Conservation (phyloP, 2,329 filamentous ascomycete species). For the Cercospora berteroae region DNA sequence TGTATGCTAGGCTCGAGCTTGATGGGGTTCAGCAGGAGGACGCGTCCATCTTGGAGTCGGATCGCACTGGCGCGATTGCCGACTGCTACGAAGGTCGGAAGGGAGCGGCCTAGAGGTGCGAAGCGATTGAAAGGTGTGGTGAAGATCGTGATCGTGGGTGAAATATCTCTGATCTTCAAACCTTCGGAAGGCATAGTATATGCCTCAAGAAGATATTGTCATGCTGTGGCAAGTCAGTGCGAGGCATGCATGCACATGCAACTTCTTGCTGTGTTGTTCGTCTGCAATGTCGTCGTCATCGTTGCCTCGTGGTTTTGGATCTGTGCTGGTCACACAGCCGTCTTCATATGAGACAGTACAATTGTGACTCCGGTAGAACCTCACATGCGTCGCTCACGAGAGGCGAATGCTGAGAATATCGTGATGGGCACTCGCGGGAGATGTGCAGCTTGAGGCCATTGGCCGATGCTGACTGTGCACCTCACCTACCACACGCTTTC, state of each 20-base stretch:
- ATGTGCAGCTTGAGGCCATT: background rate
- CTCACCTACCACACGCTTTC: background rate
- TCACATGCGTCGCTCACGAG: background rate
- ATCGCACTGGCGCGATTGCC: slow-evolving; percentile 21
- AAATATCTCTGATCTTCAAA: slow-evolving; percentile 13
- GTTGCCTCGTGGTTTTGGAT: background rate
- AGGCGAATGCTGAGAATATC: background rate
- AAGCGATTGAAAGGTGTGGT: slow-evolving; percentile 22
- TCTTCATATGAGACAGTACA: background rate
- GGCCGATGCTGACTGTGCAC: background rate
- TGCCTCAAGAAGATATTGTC: background rate
- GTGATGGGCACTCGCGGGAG: background rate
- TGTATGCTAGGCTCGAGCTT: slow-evolving; percentile 11
- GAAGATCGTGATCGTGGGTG: slow-evolving; percentile 18
- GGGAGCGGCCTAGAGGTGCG: slow-evolving; percentile 19
- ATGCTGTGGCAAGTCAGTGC: background rate
- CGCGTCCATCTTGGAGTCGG: slow-evolving; percentile 10
- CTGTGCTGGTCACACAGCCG: background rate
- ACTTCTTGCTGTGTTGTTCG: background rate
- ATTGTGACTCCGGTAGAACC: background rate
- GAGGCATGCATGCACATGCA: background rate
- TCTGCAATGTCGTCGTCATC: slow-evolving; percentile 11
- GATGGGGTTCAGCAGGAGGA: slow-evolving; percentile 20
- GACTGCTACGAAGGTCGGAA: slow-evolving; percentile 19
- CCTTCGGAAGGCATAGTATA: background rate